Base-by-base conservation (phyloP, 106 monocot genomes). In the Dendrobium chrysotoxum region DNA sequence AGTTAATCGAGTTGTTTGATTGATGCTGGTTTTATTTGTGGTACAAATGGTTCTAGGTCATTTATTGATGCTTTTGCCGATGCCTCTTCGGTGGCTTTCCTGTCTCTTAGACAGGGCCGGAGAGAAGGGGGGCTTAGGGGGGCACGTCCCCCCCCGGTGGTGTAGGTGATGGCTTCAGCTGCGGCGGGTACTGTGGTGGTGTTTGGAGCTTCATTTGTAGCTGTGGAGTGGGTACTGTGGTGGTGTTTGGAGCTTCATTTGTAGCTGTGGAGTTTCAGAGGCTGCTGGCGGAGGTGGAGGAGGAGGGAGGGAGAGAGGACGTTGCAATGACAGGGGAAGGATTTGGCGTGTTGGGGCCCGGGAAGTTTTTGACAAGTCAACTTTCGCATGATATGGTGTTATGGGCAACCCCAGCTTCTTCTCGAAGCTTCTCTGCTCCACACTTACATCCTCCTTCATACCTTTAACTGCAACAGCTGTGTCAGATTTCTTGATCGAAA, bases 171-270 rank as follows among this genome's bases (percentile, higher is more conserved):
- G n/a, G n/a, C n/a, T n/a, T n/a, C n/a, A n/a, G n/a, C n/a, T n/a
- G n/a, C n/a, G n/a, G n/a, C 87, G 41, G 84, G 75, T 31, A 65
- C 78, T 0, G 87, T 87, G 57, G 70, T 84, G 55, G 45, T 92
- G 17, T 64, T 89, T n/a, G 87, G 82, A 11, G 89, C 89, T 38
- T 28, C 82, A 61, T 92, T 87, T 30, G 16, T 47, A n/a, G n/a
- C n/a, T n/a, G n/a, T n/a, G n/a, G n/a, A 84, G 87, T 86, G 41
- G 84, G 75, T 31, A 65, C 78, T 0, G 87, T 87, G 57, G 70
- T 84, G 55, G 45, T 92, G 17, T 64, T 89, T n/a, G 87, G 82
- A 11, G 89, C 89, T 38, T 28, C 82, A 61, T 92, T 87, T 30
- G 16, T 47, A 8, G 66, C 39, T 23, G 86, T 88, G 26, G 85